A percentile compares a stretch with the other conserved stretches of the same genome.
Evolutionary conservation across 495 filamentous ascomycete species (phyloP).

Genomic region (Acidomyces sp.): DNA sequence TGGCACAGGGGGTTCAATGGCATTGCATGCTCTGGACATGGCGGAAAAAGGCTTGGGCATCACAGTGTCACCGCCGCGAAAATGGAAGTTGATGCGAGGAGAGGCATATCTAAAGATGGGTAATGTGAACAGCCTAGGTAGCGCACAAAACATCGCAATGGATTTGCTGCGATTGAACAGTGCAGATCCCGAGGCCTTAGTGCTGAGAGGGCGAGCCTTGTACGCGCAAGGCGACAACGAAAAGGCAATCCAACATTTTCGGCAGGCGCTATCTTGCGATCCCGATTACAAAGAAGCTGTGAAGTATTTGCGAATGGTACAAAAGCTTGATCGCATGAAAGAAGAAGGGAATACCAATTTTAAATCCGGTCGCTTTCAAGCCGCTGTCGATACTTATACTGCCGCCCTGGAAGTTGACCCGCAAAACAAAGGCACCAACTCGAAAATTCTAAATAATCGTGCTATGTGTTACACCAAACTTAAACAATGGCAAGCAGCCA

Average conservation of each 20-base stretch:
- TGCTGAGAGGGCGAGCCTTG: conserved; percentile 73
- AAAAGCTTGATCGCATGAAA: conserved; percentile 87
- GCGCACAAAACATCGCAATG: conserved; percentile 88
- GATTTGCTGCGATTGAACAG: conserved; percentile 67
- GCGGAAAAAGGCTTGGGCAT: conserved; percentile 65
- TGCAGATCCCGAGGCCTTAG: conserved; percentile 84
- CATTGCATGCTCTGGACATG: conserved; percentile 76
- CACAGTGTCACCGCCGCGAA: conserved; percentile 64
- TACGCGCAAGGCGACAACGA: conserved; percentile 90
- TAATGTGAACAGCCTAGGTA: conserved; percentile 72
- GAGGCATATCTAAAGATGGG: conserved; percentile 94
- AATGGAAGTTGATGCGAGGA: conserved; percentile 84
- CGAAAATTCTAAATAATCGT: conserved; percentile 86
- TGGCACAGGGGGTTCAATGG: conserved; percentile 76
- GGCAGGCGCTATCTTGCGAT: conserved; percentile 78
- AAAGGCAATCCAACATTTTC: conserved; percentile 85
- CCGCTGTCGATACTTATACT: conserved; percentile 70
- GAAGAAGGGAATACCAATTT: conserved; percentile 83
- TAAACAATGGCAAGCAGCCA: conserved; percentile 68
- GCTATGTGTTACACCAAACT: conserved; percentile 65
- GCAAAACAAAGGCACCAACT: conserved; percentile 78
- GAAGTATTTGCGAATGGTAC: conserved; percentile 70
- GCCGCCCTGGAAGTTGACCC: conserved; percentile 81
- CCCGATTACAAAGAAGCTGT: conserved; percentile 79
- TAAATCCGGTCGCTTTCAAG: conserved; percentile 66